phyloP scores from a whole-genome alignment of 306 rosid species.

The Abrus precatorius region DNA sequence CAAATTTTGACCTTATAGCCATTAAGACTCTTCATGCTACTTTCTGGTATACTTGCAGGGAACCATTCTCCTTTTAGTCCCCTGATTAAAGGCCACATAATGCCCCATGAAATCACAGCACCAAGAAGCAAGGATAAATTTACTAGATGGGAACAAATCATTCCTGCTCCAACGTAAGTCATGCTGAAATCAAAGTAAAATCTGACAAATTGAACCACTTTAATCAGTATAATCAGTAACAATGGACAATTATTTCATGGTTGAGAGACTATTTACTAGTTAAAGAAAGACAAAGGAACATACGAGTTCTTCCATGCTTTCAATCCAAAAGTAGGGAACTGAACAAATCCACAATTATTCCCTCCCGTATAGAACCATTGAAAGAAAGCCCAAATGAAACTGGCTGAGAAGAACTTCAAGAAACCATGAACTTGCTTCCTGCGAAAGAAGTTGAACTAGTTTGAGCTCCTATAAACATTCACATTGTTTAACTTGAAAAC shows the following conservation, averaged over 20 bases:
- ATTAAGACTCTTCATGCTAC: conserved; percentile 93
- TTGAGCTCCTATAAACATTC: conserved; percentile 46
- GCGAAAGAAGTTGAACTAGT: conserved; percentile 46
- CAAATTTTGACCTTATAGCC: conserved; percentile 83
- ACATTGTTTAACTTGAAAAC: not conserved
- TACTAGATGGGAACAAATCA: conserved; percentile 97
- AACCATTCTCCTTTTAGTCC: conserved; percentile 95
- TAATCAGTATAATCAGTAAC: conserved; percentile 45
- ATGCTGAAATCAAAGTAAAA: conserved; percentile 96
- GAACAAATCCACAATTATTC: conserved; percentile 80
- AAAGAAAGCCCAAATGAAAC: conserved; percentile 92
- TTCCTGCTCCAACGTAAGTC: conserved; percentile 99
- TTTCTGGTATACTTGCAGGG: conserved; percentile 75
- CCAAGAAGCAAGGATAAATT: conserved; percentile 93
- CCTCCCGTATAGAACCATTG: conserved; percentile 97
- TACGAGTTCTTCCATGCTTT: conserved; percentile 87
- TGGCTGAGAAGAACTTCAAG: conserved; percentile 72
- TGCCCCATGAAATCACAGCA: conserved; percentile 94
- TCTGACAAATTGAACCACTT: conserved; percentile 61
- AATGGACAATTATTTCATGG: conserved; percentile 18
- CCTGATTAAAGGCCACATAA: conserved; percentile 94
- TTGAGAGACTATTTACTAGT: not conserved
- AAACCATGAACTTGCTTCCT: conserved; percentile 95
- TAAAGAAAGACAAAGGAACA: conserved; percentile 44
- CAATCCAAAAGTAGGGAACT: conserved; percentile 97